A percentile compares a stretch with the other conserved stretches of the same genome.
Conservation (phyloP, 257 asterid genomes). For the Solanum clarkiae region DNA sequence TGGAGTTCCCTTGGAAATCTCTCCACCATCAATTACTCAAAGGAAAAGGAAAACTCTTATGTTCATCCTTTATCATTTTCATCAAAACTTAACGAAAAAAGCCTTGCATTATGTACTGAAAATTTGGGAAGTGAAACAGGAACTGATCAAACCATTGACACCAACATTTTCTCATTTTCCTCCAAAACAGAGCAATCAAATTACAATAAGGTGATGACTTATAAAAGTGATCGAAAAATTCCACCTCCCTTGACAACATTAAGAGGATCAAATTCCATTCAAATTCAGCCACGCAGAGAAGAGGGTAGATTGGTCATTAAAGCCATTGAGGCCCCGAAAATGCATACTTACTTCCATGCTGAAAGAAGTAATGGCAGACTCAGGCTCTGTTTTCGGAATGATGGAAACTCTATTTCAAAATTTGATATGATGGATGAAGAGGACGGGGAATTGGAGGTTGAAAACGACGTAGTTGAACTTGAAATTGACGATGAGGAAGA, state of each 20-base stretch:
- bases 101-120: slow-evolving; percentile 71
- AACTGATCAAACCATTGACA: slow-evolving; percentile 26
- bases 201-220: not conserved
- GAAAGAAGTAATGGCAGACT: slow-evolving; percentile 78
- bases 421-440: not conserved
- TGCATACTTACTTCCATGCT: slow-evolving; percentile 38
- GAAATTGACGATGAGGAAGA: slow-evolving; percentile 11
- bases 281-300: slow-evolving; percentile 42
- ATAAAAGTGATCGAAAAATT: slow-evolving; percentile 12
- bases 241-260: slow-evolving; percentile 82
- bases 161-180: slow-evolving; percentile 24
- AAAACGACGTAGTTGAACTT: not conserved
- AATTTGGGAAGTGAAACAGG: slow-evolving; percentile 77
- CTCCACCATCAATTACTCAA: not conserved
- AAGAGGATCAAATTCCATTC: slow-evolving; percentile 42
- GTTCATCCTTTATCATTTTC: slow-evolving; percentile 25
- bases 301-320: slow-evolving; percentile 60
- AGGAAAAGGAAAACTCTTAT: slow-evolving; percentile 9
- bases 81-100: slow-evolving; percentile 30
- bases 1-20: slow-evolving; percentile 33
- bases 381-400: slow-evolving; percentile 21
- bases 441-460: not conserved
- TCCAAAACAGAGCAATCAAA: not conserved
- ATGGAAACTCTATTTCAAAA: not conserved
- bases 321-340: slow-evolving; percentile 48